Conservation (phyloP, 176 grass and related monocot species). For the barley (Hordeum vulgare) region MorexV3_pseudomolecules_assembly NC_058524.1:626760300-626760799, state of each 20-base stretch:
- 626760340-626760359: background rate
- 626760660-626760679: background rate
- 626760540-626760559: slow-evolving; percentile 24
- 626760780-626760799: background rate
- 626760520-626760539: background rate
- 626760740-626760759: slow-evolving; percentile 7
- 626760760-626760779: background rate
- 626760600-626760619: slow-evolving; percentile 22
- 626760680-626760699: slow-evolving; percentile 7
- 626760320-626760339: background rate
- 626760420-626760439: background rate
- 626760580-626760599: slow-evolving; percentile 3
- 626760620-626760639: slow-evolving; percentile 37
- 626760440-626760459: background rate
- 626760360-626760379: slow-evolving; percentile 6
- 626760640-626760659: background rate
- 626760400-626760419: background rate
- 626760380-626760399: background rate
- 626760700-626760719: background rate
- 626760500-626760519: background rate
- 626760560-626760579: slow-evolving; percentile 9
- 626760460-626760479: background rate
- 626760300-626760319: background rate
- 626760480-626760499: background rate
- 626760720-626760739: background rate